These are phyloP conservation scores for Triticum turgidum DNA, from an alignment of 176 grass and related monocot species.

Conservation along the genomic window DNA sequence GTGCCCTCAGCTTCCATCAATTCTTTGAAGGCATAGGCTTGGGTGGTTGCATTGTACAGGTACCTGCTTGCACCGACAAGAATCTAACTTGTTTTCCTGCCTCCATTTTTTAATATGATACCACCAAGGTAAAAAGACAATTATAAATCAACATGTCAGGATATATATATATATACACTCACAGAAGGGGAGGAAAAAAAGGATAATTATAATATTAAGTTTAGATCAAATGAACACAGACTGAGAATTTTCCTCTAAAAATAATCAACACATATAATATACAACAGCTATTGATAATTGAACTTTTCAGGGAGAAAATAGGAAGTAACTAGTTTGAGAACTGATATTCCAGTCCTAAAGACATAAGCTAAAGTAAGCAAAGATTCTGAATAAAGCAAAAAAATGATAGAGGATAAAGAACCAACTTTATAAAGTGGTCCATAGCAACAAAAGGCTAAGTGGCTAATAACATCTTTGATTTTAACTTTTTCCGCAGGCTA, in stretches of 20 bases:
- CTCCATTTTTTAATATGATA: not conserved
- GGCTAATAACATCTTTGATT: slow-evolving; percentile 30
- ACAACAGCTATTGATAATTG: not conserved
- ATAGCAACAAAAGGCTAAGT: slow-evolving; percentile 29
- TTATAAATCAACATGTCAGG: not conserved
- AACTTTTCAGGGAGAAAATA: not conserved
- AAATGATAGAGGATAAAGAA: slow-evolving; percentile 28
- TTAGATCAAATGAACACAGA: not conserved
- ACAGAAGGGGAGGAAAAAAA: not conserved
- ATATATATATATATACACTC: not conserved
- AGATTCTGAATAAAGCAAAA: slow-evolving; percentile 18
- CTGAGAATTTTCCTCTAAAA: not conserved
- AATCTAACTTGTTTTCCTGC: slow-evolving; percentile 3
- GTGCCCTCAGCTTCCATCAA: slow-evolving; percentile 96
- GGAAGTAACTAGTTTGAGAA: not conserved
- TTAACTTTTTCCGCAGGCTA: slow-evolving; percentile 55
- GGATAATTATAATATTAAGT: slow-evolving; percentile 9
- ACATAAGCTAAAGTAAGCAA: not conserved
- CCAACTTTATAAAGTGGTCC: not conserved
- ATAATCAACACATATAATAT: not conserved
- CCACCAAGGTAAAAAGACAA: not conserved
- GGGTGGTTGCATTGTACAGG: slow-evolving; percentile 95
- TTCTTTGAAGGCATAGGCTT: slow-evolving; percentile 98
- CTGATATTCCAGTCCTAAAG: not conserved
- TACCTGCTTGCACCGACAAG: slow-evolving; percentile 15